Evolutionary conservation across 164 flowering plant species (phyloP).

Genomic region (Vitis rotundifolia): DNA sequence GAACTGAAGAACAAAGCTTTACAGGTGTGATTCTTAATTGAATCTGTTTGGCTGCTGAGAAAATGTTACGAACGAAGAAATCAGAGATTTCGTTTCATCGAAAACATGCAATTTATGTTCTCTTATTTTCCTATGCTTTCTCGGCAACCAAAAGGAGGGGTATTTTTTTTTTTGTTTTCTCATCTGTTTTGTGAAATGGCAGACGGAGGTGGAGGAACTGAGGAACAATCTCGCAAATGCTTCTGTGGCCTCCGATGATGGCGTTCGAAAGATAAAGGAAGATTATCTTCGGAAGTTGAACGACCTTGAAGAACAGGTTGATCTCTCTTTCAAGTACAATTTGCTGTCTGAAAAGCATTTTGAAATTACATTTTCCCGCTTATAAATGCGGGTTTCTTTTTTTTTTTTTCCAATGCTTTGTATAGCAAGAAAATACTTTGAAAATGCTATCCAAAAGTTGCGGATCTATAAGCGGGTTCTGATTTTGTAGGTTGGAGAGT

Average conservation of each 20-base stretch:
- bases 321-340: background rate
- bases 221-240: conserved; percentile 48
- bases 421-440: too few species aligned
- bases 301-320: conserved; percentile 73
- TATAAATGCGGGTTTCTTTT: background rate
- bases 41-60: conserved; percentile 10
- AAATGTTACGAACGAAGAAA: background rate
- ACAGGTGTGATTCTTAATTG: conserved; percentile 45
- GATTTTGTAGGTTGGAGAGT: conserved; percentile 55
- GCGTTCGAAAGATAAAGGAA: conserved; percentile 68
- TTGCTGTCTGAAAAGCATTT: background rate
- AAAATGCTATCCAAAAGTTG: too few species aligned
- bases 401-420: too few species aligned
- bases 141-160: too few species aligned
- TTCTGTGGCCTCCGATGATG: conserved; percentile 53
- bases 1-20: conserved; percentile 65
- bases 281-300: conserved; percentile 71
- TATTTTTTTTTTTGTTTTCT: background rate
- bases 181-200: conserved; percentile 17
- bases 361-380: background rate
- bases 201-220: conserved; percentile 84
- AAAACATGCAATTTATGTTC: background rate
- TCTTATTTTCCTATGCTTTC: background rate
- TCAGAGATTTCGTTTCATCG: background rate
- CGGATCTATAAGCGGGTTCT: background rate